Conservation (phyloP, 2,329 filamentous ascomycete genomes). For the Westerdykella sp. region DNA sequence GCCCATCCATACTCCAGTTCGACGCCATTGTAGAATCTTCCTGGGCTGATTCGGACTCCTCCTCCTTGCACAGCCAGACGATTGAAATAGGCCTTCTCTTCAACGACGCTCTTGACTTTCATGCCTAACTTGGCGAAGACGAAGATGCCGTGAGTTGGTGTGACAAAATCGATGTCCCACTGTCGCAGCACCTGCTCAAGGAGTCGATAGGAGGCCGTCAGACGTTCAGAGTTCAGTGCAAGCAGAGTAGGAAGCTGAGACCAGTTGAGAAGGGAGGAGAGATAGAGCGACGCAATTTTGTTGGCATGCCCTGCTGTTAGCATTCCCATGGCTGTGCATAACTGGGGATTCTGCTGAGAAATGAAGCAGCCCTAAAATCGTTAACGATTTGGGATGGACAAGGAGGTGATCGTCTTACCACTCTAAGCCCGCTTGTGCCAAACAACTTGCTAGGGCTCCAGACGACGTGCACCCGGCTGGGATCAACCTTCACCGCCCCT, state of each 20-base stretch:
- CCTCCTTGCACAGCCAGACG: conserved; percentile 14
- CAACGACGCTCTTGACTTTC: conserved; percentile 7
- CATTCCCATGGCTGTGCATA: conserved; percentile 15
- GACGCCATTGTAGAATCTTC: conserved; percentile 16
- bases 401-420: conserved; percentile 13
- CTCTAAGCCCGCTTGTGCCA: conserved; percentile 22
- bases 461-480: conserved; percentile 25
- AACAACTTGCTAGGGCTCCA: conserved; percentile 30
- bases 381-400: not conserved
- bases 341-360: conserved; percentile 23
- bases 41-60: conserved; percentile 17
- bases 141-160: conserved; percentile 24
- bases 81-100: conserved; percentile 18
- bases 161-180: conserved; percentile 15
- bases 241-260: conserved; percentile 22
- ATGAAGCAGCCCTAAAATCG: conserved; percentile 24
- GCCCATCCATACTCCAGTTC: conserved; percentile 27
- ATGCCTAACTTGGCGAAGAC: conserved; percentile 20
- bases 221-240: conserved; percentile 17
- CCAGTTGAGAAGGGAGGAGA: conserved; percentile 21
- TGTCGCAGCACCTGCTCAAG: conserved; percentile 12
- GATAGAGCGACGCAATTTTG: conserved; percentile 15
- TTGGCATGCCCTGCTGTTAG: conserved; percentile 14
- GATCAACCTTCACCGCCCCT: conserved; percentile 30
- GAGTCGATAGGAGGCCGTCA: conserved; percentile 15